These are phyloP conservation scores for Bacidia rubella DNA, from an alignment of 495 filamentous ascomycete species.

Conservation along the genomic window DNA sequence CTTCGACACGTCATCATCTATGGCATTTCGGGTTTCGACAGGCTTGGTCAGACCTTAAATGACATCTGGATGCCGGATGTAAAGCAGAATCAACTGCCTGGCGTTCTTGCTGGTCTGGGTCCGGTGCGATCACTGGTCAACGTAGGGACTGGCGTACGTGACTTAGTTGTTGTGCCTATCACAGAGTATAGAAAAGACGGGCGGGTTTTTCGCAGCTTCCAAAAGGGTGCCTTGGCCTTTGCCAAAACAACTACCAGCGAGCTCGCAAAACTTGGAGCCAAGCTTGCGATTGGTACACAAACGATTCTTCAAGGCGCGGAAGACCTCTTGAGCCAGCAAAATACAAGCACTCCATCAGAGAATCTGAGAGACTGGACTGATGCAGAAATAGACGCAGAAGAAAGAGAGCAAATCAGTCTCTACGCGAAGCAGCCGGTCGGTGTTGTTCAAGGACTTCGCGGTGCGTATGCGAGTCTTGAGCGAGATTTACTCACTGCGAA, in stretches of 20 bases:
- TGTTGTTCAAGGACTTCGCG: constrained; percentile 70
- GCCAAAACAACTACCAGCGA: constrained; percentile 87
- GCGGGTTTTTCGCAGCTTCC: constrained; percentile 76
- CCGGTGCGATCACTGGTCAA: constrained; percentile 82
- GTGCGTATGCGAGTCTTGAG: constrained; percentile 68
- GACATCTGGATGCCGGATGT: constrained; percentile 97
- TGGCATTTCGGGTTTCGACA: constrained; percentile 79
- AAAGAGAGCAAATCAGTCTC: constrained; percentile 61
- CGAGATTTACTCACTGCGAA: constrained; percentile 71
- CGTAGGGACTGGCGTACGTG: constrained; percentile 69
- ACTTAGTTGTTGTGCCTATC: constrained; percentile 80
- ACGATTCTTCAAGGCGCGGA: constrained; percentile 81
- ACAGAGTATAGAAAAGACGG: constrained; percentile 90
- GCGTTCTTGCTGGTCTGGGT: constrained; percentile 78
- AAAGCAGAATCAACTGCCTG: constrained; percentile 75
- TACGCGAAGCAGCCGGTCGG: constrained; percentile 91
- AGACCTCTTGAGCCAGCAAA: constrained; percentile 48
- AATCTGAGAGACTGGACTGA: constrained; percentile 46
- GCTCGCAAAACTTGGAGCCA: constrained; percentile 82
- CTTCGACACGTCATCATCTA: constrained; percentile 84
- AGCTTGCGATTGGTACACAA: constrained; percentile 89
- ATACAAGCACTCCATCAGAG: constrained; percentile 12
- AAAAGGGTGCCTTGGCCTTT: constrained; percentile 79
- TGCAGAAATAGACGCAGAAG: constrained; percentile 46
- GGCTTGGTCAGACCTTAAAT: constrained; percentile 74